Base-by-base conservation (phyloP, 2,329 filamentous ascomycete species). In the Ophiostoma quercus region DNA sequence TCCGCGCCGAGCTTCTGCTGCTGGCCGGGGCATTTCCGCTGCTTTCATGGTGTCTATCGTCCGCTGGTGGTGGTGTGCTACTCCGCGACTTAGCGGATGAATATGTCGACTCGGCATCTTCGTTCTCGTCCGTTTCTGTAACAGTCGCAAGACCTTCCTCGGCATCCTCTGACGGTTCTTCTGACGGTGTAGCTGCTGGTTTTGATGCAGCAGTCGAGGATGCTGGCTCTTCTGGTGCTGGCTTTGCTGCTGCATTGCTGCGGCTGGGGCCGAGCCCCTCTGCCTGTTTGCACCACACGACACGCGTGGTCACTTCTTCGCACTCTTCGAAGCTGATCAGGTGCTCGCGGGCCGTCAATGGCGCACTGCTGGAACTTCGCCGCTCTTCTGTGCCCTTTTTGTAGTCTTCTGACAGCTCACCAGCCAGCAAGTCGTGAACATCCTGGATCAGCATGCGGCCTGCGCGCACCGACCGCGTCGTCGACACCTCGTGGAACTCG, bases 401-500 rank as follows among this genome's bases (percentile, higher is more conserved):
- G 72, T 75, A 73, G 70, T 71, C 69, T 34, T 32, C 7, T 22
- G 65, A 74, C 41, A 76, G 73, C 68, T 29, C 71, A 68, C 19
- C 83, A 76, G 84, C 84, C 3, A 94, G 78, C 22, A 91, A 77
- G 70, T 84, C 85, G 74, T 89, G 91, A 74, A 92, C 88, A 70
- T 89, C 85, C 74, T 90, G 84, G 62, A 90, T 85, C 25, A 98
- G 80, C 70, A 85, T 78, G 76, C 89, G 94, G 71, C 90, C 92
- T 43, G 88, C 93, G 73, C 95, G 85, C 16, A 92, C 83, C 54
- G 87, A 94, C 69, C 92, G 85, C 70, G 84, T 86, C 69, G 87
- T 87, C 19, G 84, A 83, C 1, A 97, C 87, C 77, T 96, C 93
- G 69, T 92, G 89, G 77, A 93, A 97, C 79, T 99, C 95, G 76